Evolutionary conservation across 805 yeast genomes (phyloP).

Genomic region (Pichia phayaonensis): DNA sequence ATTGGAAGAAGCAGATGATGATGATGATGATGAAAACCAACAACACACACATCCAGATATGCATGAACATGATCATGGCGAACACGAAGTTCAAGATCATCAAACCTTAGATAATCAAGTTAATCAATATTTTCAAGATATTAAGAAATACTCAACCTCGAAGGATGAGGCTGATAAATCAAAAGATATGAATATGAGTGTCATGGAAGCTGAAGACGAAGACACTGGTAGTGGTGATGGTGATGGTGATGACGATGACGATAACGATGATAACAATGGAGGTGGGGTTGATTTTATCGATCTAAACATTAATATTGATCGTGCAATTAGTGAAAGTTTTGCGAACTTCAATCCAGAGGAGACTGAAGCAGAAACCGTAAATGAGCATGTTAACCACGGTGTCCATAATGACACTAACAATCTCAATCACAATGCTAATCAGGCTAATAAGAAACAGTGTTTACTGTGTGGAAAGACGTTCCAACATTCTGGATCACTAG

Average conservation of each 20-base stretch:
- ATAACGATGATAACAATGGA: no score
- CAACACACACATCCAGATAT: background rate
- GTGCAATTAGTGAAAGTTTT: slow-evolving; percentile 3
- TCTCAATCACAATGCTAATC: background rate
- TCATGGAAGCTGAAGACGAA: background rate
- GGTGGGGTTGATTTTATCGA: slow-evolving; percentile 7
- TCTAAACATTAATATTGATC: background rate
- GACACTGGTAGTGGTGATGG: background rate
- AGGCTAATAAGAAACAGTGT: slow-evolving; percentile 20
- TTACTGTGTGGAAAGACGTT: slow-evolving; percentile 46
- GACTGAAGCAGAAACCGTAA: background rate
- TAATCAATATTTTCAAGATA: slow-evolving; percentile 22
- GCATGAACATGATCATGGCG: background rate
- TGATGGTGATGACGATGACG: background rate
- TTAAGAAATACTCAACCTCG: slow-evolving; percentile 16
- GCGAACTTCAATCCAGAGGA: background rate
- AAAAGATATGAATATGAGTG: background rate
- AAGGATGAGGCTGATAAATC: background rate
- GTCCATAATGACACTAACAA: background rate
- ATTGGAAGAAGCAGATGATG: background rate
- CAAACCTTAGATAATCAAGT: slow-evolving; percentile 23
- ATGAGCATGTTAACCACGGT: background rate
- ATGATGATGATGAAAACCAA: background rate
- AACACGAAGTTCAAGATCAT: slow-evolving; percentile 18
- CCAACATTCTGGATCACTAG: slow-evolving; percentile 51